Conservation (phyloP, 23 red algal genomes). For the Gracilaria vermiculophylla region DNA sequence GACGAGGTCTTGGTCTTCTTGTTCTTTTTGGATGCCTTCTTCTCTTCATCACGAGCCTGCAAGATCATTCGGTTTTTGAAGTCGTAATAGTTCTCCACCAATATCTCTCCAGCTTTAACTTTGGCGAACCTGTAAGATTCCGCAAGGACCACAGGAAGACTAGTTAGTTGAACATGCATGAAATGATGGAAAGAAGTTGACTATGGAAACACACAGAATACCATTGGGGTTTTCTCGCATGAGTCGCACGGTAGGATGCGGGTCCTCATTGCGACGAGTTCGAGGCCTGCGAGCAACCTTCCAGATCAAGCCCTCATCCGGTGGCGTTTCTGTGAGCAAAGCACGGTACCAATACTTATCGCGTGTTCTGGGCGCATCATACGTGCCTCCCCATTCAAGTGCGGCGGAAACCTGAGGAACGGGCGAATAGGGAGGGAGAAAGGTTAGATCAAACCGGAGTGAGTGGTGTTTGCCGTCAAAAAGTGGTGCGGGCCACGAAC, state of each 20-base stretch:
- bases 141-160: neutral
- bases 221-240: conserved; percentile 41
- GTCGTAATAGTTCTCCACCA: conserved; percentile 53
- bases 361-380: conserved; percentile 18
- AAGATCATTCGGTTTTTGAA: conserved; percentile 37
- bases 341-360: conserved; percentile 57
- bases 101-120: conserved; percentile 41
- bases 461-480: neutral
- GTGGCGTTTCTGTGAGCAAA: conserved; percentile 12
- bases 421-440: neutral
- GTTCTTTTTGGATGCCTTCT: conserved; percentile 19
- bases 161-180: neutral
- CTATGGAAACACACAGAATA: conserved; percentile 19
- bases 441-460: neutral
- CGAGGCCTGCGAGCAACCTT: conserved; percentile 45
- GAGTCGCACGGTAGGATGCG: conserved; percentile 49
- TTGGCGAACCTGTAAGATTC: conserved; percentile 5
- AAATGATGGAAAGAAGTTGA: neutral
- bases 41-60: conserved; percentile 12
- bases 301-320: conserved; percentile 34
- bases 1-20: neutral
- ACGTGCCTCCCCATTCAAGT: conserved; percentile 48
- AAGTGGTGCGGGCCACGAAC: neutral
- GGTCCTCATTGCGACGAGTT: conserved; percentile 40
- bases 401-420: conserved; percentile 27